Conservation (phyloP, 1,284 basidiomycete species). For the Heliocybe sulcata region DNA sequence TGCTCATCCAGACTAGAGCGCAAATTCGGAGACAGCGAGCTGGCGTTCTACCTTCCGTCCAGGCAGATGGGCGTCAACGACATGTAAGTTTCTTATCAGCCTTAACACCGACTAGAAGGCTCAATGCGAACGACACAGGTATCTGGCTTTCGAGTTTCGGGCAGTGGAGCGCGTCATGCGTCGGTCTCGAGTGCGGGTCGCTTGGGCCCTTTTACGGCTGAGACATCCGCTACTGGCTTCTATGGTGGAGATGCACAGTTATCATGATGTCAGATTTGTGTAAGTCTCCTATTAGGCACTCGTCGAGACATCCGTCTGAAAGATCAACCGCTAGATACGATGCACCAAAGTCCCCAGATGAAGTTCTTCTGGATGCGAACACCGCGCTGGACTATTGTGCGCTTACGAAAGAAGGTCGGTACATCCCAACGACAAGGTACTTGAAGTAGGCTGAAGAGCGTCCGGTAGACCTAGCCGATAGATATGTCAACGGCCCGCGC, state of each 20-base stretch:
- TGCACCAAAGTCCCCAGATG: slow-evolving; percentile 34
- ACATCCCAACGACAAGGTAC: neutral
- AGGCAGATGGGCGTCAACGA: slow-evolving; percentile 74
- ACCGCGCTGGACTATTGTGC: slow-evolving; percentile 40
- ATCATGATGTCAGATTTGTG: slow-evolving; percentile 61
- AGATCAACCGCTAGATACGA: slow-evolving; percentile 29
- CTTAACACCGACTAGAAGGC: neutral
- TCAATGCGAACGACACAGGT: slow-evolving; percentile 31
- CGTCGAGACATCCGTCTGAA: slow-evolving; percentile 2
- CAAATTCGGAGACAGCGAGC: slow-evolving; percentile 55
- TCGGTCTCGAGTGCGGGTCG: slow-evolving; percentile 40
- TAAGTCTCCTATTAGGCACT: slow-evolving; percentile 22
- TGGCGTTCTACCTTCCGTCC: slow-evolving; percentile 68
- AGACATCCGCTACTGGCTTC: slow-evolving; percentile 66
- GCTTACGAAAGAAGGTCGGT: slow-evolving; percentile 46
- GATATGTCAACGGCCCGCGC: slow-evolving; percentile 67
- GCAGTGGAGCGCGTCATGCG: slow-evolving; percentile 36
- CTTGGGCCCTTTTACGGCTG: slow-evolving; percentile 63
- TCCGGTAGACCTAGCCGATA: slow-evolving; percentile 53
- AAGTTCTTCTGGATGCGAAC: slow-evolving; percentile 42
- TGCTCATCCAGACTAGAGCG: slow-evolving; percentile 23
- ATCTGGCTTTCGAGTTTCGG: slow-evolving; percentile 60
- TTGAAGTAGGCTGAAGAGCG: neutral
- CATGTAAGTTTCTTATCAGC: slow-evolving; percentile 42
- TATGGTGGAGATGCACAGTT: slow-evolving; percentile 48